Evolutionary conservation across 2,329 filamentous ascomycete species (phyloP), one percentile per base, ranked within the genome.

Genomic region (Trichophyton benhamiae): DNA sequence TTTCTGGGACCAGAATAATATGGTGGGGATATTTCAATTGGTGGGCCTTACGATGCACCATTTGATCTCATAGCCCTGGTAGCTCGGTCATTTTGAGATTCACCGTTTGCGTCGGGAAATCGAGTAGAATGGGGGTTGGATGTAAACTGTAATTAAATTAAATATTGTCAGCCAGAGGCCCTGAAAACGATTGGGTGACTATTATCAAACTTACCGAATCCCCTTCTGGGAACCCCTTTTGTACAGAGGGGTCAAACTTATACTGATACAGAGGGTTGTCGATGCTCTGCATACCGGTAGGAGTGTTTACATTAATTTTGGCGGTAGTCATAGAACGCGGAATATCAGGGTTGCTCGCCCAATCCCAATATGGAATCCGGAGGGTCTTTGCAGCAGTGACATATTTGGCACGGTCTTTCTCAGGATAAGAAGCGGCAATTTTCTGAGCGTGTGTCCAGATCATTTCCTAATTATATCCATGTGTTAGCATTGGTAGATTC

Each of bases 351-450:
- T 72, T 63, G n/a, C 62, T 64, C 75, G 77, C 75, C 76, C 76
- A 79, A 66, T 80, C 78, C 78, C 78, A 80, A 67, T 77, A 80
- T 2, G 78, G 78, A 17, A 79, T 69, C 33, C 78, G 73, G 27
- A 80, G 68, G n/a, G 66, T 71, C 17, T 68, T 62, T 0, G 77
- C 77, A 11, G 77, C 76, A 15, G 64, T 64, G 22, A 70, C 63
- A 66, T 86, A 86, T 46, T 75, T 72, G 4, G 72, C 72, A 52
- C 79, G 76, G 42, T 79, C 74, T 9, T 73, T 70, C 38, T 78
- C 74, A 15, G 79, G 76, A 72, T 75, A 77, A n/a, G 65, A 64
- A 33, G 64, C 64, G 13, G 74, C 75, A 48, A 77, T 76, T 25
- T 62, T 65, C 60, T 75, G 72, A 15, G 75, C 74, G 52, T 73